Conservation (phyloP, 2,329 filamentous ascomycete species). For the Stachybotrys elegans region DNA sequence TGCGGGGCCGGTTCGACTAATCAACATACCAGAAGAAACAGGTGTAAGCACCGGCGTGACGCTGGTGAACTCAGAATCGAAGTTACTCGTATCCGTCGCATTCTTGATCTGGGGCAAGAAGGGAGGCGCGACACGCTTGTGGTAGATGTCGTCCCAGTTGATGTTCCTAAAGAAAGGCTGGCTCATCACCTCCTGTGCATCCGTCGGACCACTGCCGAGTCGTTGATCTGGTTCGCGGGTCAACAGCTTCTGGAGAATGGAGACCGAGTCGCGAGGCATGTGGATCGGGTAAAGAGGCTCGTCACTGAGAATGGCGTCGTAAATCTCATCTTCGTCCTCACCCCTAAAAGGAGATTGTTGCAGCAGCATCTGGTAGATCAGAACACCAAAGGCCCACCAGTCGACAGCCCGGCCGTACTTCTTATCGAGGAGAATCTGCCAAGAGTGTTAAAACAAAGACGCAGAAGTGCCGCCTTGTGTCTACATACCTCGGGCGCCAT, state of each 20-base stretch:
- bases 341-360: conserved; percentile 98
- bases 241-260: conserved; percentile 93
- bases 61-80: conserved; percentile 97
- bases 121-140: conserved; percentile 85
- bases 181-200: conserved; percentile 98
- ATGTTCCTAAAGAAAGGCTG: conserved; percentile 97
- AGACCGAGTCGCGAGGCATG: conserved; percentile 97
- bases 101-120: conserved; percentile 88
- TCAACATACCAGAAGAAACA: conserved; percentile 83
- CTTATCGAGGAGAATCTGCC: conserved; percentile 92
- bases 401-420: conserved; percentile 97
- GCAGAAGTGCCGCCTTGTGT: background rate
- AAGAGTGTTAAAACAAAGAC: conserved; percentile 21
- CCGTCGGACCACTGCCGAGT: conserved; percentile 88
- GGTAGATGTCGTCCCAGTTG: conserved; percentile 98
- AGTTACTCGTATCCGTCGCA: conserved; percentile 98
- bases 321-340: conserved; percentile 98
- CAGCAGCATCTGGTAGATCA: conserved; percentile 99
- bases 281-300: conserved; percentile 97
- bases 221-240: conserved; percentile 92
- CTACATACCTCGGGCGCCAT: conserved; percentile 88
- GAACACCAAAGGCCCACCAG: conserved; percentile 98
- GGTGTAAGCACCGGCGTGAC: conserved; percentile 96
- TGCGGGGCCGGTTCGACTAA: too few species aligned
- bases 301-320: conserved; percentile 95